phyloP scores from a whole-genome alignment of 345 rosid species.

The Eucalyptus polybractea region DNA sequence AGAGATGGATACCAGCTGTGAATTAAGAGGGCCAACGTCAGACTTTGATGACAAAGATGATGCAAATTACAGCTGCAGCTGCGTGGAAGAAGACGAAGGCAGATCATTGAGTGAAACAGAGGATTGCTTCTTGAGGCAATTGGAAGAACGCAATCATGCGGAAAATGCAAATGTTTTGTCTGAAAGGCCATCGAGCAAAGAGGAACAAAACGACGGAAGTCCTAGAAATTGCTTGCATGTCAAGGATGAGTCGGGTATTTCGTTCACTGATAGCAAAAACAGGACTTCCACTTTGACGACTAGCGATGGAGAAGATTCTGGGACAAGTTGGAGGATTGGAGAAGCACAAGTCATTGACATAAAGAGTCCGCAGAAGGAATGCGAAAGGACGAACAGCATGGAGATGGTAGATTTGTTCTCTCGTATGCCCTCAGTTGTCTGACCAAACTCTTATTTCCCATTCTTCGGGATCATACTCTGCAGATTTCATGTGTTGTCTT shows the following conservation, averaged over 20 bases:
- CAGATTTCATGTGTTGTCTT: slow-evolving; percentile 3
- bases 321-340: not conserved
- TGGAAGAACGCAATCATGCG: slow-evolving; percentile 7
- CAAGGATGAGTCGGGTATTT: slow-evolving; percentile 21
- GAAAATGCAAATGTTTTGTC: not conserved
- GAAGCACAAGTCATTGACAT: not conserved
- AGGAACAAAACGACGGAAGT: slow-evolving; percentile 1
- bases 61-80: slow-evolving; percentile 17
- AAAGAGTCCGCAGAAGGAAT: not conserved
- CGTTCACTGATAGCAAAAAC: slow-evolving; percentile 31
- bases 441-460: not conserved
- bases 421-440: slow-evolving; percentile 1
- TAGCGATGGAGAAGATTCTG: not conserved
- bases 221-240: slow-evolving; percentile 11
- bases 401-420: slow-evolving; percentile 6
- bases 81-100: slow-evolving; percentile 30
- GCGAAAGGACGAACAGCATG: not conserved
- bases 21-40: slow-evolving; percentile 40
- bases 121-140: slow-evolving; percentile 54
- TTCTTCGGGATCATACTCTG: not conserved
- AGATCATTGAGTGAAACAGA: slow-evolving; percentile 53
- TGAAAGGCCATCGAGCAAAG: not conserved
- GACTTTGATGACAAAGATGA: slow-evolving; percentile 32
- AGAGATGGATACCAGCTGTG: slow-evolving; percentile 74
- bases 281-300: slow-evolving; percentile 11